phyloP scores from a whole-genome alignment of 345 rosid species.

The Aquilaria yunnanensis region DNA sequence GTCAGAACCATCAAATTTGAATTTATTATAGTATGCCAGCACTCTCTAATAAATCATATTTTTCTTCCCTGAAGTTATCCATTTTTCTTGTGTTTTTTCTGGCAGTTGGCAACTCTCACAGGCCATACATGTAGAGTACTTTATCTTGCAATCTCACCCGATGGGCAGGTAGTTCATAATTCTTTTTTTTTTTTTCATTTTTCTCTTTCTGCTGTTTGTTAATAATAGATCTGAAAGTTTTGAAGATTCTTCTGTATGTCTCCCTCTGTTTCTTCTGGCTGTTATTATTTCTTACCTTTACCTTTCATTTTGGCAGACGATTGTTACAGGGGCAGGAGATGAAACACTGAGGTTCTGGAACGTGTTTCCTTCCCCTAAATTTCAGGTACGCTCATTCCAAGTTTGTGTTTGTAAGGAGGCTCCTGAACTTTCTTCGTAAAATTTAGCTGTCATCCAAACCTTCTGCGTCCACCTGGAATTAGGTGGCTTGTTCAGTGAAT shows the following conservation, averaged over 20 bases:
- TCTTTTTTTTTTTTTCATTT: background rate
- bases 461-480: background rate
- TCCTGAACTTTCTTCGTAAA: too few relatives aligned
- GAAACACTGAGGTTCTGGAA: conserved; percentile 98
- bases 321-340: conserved; percentile 99
- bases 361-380: conserved; percentile 93
- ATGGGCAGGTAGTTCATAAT: conserved; percentile 76
- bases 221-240: background rate
- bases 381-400: conserved; percentile 46
- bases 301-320: conserved; percentile 44
- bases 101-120: conserved; percentile 92
- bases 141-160: conserved; percentile 98
- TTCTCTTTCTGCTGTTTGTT: background rate
- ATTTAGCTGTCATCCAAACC: background rate
- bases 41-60: background rate
- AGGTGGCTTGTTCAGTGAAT: background rate
- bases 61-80: conserved; percentile 1
- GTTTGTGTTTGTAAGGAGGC: too few relatives aligned
- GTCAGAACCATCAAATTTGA: background rate
- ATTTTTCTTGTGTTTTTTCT: conserved; percentile 7
- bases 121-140: conserved; percentile 94
- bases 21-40: background rate
- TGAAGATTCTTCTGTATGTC: background rate
- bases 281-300: background rate
- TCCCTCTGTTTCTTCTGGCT: background rate